Conservation (phyloP, 805 yeast species). For the Ogataea degrootiae region DNA sequence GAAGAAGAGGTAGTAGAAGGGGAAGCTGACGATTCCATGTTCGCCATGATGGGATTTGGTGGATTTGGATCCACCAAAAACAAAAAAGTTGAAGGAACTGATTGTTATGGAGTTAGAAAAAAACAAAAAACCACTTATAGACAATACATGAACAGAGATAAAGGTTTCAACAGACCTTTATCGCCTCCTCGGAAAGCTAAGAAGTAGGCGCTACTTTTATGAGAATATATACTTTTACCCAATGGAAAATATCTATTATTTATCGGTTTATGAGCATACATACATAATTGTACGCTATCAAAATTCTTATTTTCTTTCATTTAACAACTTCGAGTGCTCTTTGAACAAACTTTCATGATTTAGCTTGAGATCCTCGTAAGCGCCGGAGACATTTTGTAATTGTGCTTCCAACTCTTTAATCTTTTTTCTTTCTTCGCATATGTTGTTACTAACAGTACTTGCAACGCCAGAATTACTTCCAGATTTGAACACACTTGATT, state of each 20-base stretch:
- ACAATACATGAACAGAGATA: slow-evolving; percentile 55
- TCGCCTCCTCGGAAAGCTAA: slow-evolving; percentile 39
- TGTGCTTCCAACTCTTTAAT: slow-evolving; percentile 39
- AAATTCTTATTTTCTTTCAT: slow-evolving; percentile 1
- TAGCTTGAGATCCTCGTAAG: slow-evolving; percentile 53
- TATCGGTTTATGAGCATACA: too few relatives aligned
- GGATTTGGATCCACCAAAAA: slow-evolving; percentile 54
- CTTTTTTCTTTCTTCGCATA: slow-evolving; percentile 24
- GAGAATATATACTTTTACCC: too few relatives aligned
- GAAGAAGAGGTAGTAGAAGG: slow-evolving; percentile 10
- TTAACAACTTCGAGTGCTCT: slow-evolving; percentile 41
- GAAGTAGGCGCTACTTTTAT: neutral
- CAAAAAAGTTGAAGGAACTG: slow-evolving; percentile 47
- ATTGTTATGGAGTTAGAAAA: slow-evolving; percentile 38
- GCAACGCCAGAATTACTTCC: slow-evolving; percentile 34
- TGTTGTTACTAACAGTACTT: slow-evolving; percentile 1
- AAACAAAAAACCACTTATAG: slow-evolving; percentile 42
- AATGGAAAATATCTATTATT: neutral
- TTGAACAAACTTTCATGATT: slow-evolving; percentile 55
- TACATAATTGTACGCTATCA: neutral
- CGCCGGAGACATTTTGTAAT: slow-evolving; percentile 46
- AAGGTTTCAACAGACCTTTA: slow-evolving; percentile 51
- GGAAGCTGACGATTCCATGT: slow-evolving; percentile 29
- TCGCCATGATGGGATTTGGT: slow-evolving; percentile 53
- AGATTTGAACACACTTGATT: slow-evolving; percentile 30